Evolutionary conservation across 1,139 yeast species (phyloP), one percentile per base, ranked within the genome.

Genomic region (Yamadazyma dendronema): DNA sequence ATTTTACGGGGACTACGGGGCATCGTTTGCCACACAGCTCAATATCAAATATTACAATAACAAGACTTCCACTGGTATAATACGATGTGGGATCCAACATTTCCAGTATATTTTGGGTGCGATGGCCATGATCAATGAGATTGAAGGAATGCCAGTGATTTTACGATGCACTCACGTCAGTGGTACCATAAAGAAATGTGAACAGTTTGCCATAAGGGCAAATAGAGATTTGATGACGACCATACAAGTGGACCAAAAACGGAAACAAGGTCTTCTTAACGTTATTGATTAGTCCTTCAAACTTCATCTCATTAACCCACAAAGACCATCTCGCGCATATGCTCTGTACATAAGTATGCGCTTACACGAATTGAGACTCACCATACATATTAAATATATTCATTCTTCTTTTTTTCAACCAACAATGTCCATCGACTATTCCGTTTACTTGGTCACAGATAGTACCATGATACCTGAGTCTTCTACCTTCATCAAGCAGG

Each of bases 171-270:
- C 76, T 2, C 83, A 85, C 43, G 81, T 87, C 0, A 82, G 95
- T 51, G 97, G 97, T 0, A 89, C 97, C 0, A 89, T 92, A 31
- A 84, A 82, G 55, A 88, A 88, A 54, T 76, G 95, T 52, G 95
- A 89, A 55, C 74, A 80, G 48, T 77, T 68, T 43, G 83, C 84
- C 0, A 74, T 81, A 43, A 50, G 67, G 49, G 58, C 74, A 44
- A 72, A 69, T 38, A 53, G 57, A 31, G 58, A 59, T 29, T 48
- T 75, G 26, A 62, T 75, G 59, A 43, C 40, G 30, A 25, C 38
- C 24, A 21, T 48, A 2, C 21, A 28, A 8, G 26, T 29, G 7
- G 25, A 33, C 8, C 38, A 43, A 32, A 40, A 31, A 27, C 12
- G 24, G 9, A 45, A 44, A 14, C 15, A 15, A 7, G 49, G 42